Conservation (phyloP, 73 alveolate species). For the Paramecium biaurelia region DNA sequence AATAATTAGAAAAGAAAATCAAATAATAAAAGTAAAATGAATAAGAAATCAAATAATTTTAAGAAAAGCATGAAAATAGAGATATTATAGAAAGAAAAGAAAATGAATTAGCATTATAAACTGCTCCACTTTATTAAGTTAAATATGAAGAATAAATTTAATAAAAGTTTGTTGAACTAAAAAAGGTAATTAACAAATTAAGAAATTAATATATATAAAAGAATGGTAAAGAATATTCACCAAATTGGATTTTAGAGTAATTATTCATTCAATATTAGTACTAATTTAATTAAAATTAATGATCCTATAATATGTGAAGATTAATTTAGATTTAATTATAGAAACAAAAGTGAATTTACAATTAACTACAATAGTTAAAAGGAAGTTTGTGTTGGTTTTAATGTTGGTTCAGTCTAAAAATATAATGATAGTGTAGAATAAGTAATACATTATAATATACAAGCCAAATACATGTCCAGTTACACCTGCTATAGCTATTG, state of each 20-base stretch:
- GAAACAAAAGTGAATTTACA: constrained; percentile 88
- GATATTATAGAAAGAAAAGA: constrained; percentile 12
- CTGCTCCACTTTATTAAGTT: constrained; percentile 53
- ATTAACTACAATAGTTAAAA: constrained; percentile 71
- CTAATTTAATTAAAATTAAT: neutral
- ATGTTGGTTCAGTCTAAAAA: constrained; percentile 72
- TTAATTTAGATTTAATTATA: constrained; percentile 61
- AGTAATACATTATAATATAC: constrained; percentile 48
- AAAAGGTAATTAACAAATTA: constrained; percentile 32
- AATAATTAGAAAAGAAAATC: constrained; percentile 30
- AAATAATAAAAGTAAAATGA: constrained; percentile 18
- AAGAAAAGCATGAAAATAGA: constrained; percentile 30
- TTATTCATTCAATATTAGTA: neutral
- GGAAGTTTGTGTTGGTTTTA: constrained; percentile 76
- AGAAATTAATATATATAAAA: neutral
- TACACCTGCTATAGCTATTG: constrained; percentile 64
- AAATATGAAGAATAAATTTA: constrained; percentile 52
- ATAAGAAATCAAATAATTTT: neutral
- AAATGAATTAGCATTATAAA: constrained; percentile 38
- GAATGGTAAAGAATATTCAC: constrained; percentile 24
- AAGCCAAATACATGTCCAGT: constrained; percentile 53
- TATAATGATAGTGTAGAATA: constrained; percentile 74
- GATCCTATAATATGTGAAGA: constrained; percentile 48
- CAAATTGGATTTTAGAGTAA: constrained; percentile 36
- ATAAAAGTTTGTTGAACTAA: constrained; percentile 10